Percentiles rank a stretch among this genome's conserved stretches.
Evolutionary conservation across 257 asterid genomes (phyloP).

Genomic region (Capsicum chinense): DNA sequence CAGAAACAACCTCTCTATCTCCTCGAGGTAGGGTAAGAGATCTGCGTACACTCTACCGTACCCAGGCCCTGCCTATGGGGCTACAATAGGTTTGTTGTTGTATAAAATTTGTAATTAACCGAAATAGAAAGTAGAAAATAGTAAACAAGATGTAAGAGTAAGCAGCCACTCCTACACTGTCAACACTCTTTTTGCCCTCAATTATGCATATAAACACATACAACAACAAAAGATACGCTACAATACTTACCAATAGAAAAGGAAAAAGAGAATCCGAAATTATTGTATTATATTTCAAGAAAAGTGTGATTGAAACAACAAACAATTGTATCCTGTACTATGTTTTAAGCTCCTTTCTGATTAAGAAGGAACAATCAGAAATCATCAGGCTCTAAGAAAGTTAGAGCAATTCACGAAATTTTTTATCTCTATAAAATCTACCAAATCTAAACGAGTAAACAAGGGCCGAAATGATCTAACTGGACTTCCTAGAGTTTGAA

Average conservation of each 20-base stretch:
- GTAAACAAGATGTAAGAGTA: background rate
- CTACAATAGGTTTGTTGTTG: too few species aligned
- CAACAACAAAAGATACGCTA: background rate
- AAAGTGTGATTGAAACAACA: slow-evolving; percentile 11
- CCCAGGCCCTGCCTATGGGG: too few species aligned
- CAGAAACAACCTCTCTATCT: too few species aligned
- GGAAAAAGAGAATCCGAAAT: background rate
- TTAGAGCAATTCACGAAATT: slow-evolving; percentile 9
- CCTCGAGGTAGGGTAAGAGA: too few species aligned
- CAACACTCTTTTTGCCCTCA: background rate
- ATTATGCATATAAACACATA: background rate
- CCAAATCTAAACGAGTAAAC: slow-evolving; percentile 2
- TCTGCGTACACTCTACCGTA: too few species aligned
- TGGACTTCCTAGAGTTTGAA: slow-evolving; percentile 23
- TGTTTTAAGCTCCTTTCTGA: slow-evolving; percentile 12
- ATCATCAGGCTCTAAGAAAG: slow-evolving; percentile 18
- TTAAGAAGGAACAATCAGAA: slow-evolving; percentile 18
- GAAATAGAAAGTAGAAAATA: background rate
- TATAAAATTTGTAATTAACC: background rate
- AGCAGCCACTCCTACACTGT: background rate
- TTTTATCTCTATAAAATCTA: slow-evolving; percentile 22
- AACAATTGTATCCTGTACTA: background rate
- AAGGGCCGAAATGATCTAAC: background rate
- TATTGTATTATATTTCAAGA: slow-evolving; percentile 15
- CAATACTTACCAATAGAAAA: background rate